Conservation (phyloP, 1,284 basidiomycete genomes). For the Fomitopsis betulina region DNA sequence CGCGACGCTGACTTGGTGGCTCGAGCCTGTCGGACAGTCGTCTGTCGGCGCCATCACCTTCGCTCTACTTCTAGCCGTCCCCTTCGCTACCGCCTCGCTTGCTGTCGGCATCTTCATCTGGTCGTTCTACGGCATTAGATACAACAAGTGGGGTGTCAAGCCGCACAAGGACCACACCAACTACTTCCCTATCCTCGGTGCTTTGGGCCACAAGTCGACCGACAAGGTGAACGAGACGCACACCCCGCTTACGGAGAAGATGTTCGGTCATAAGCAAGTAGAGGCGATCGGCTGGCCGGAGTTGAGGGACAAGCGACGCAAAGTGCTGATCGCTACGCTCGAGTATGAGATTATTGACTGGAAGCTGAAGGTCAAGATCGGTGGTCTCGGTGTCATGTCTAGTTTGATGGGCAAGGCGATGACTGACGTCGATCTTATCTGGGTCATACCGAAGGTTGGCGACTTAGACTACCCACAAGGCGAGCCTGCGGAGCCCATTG, state of each 20-base stretch:
- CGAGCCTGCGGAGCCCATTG: constrained; percentile 88
- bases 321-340: constrained; percentile 85
- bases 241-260: constrained; percentile 54
- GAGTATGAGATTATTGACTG: constrained; percentile 96
- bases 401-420: constrained; percentile 95
- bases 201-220: constrained; percentile 60
- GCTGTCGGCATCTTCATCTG: constrained; percentile 88
- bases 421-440: constrained; percentile 90
- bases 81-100: constrained; percentile 77
- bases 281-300: constrained; percentile 92
- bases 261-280: constrained; percentile 52
- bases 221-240: constrained; percentile 53
- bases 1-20: constrained; percentile 67
- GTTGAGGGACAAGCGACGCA: constrained; percentile 82
- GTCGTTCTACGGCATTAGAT: constrained; percentile 92
- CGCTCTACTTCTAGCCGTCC: constrained; percentile 75
- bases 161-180: constrained; percentile 57
- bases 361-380: constrained; percentile 96
- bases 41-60: constrained; percentile 81
- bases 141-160: constrained; percentile 87
- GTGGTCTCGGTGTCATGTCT: constrained; percentile 95
- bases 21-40: constrained; percentile 79
- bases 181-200: constrained; percentile 75
- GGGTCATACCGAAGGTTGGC: constrained; percentile 92
- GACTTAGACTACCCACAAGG: constrained; percentile 87